Base-by-base conservation (phyloP, 106 monocot species). In the Dioscorea alata region DNA sequence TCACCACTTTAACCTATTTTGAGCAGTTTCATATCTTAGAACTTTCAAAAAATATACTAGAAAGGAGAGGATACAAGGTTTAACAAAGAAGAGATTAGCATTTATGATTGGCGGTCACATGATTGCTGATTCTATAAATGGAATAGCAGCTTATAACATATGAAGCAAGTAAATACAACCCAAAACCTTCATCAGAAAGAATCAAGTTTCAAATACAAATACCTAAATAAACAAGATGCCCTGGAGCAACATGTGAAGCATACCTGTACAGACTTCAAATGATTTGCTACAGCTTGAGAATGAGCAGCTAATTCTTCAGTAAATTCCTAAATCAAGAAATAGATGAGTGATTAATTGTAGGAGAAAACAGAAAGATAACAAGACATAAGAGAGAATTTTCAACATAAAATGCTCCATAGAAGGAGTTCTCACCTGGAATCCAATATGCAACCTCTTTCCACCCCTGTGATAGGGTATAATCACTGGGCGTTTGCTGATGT, bases 381-480 rank as follows among this genome's bases (percentile, higher is more conserved):
- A 42, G 42, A 6, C 42, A 42, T 42, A 6, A 42, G 42, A 42
- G 42, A 42, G 10, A 42, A 42, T 42, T 42, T 42, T 42, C 42
- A 42, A 42, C 42, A 42, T 42, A 42, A 42, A 42, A 42, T 42
- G 42, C 10, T 42, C 0, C 2, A 42, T 8, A 60, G n/a, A 18
- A 33, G 65, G 59, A 42, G 50, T 33, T 67, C 18, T 77, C 62
- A 93, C 99, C 90, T 93, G 90, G 78, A 85, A 83, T 77, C 93
- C 99, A 69, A 90, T 85, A 64, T 99, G 90, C 82, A 99, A 65
- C 66, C 93, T 79, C 69, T 84, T 99, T 23, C 99, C 99, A 66
- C 99, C 99, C 69, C 87, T 90, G 76, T 99, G 90, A 73, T 90
- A 99, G 15, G 99, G 99, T 77, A 99, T 81, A 56, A 93, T 85